Base-by-base conservation (phyloP, 2,329 filamentous ascomycete genomes). In the Paramyrothecium sp. region DNA sequence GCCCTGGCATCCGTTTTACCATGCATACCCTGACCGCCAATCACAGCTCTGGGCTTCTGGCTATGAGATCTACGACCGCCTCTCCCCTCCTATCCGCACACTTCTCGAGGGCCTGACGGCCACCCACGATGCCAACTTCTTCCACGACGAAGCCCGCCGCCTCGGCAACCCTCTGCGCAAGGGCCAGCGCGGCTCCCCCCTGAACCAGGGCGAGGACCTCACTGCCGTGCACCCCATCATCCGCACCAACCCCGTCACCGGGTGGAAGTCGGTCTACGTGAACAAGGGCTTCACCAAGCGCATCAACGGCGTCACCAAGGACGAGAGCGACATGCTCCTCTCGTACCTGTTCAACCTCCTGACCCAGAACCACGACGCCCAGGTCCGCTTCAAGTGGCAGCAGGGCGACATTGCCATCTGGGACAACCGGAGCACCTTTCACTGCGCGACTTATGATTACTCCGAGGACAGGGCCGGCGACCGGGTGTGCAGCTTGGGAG, bases 391-490 rank as follows among this genome's bases (percentile, higher is more conserved):
- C 63, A 74, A 75, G 54, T 84, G 81, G 81, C 73, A 71, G 54
- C 72, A 77, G 65, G 82, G 83, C 56, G 81, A 84, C 62, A 65
- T 80, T 4, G 82, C 85, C 2, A 86, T 89, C 61, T 90, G 87
- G 87, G 87, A 90, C 65, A 89, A 89, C 64, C 71, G 79, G 53
- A 78, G 71, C 30, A 80, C 74, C 12, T 77, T 73, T 61, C 78
- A 81, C 59, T 77, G 80, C 41, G 85, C 84, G 0, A 89, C 84
- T 0, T 87, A 83, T 60, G 87, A 89, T 61, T 89, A 88, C 13
- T 74, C 63, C 4, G 75, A 73, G 7, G 73, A 74, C 2, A 67
- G 77, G 3, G 69, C 70, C n/a, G 77, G 77, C 3, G 73, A 78
- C 56, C 67, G 77, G 1, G 76, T 77, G 0, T 73, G 70, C 41